phyloP scores from a whole-genome alignment of 495 filamentous ascomycete species.

The Haplographium delicatum region DNA sequence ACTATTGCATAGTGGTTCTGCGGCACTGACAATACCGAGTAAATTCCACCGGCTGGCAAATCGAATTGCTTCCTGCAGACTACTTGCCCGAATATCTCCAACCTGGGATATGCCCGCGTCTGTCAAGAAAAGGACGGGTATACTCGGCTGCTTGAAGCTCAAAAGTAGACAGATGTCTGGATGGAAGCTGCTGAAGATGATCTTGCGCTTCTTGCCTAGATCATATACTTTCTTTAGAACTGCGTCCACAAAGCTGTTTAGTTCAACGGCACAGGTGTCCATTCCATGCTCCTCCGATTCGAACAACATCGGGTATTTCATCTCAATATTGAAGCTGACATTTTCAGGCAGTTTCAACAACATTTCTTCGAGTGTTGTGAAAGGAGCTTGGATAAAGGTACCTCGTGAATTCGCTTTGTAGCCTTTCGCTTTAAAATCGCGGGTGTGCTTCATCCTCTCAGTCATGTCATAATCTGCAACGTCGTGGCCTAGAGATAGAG shows the following conservation, averaged over 20 bases:
- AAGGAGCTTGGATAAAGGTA: slow-evolving; percentile 88
- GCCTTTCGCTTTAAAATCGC: slow-evolving; percentile 80
- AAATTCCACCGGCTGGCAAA: slow-evolving; percentile 95
- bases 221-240: slow-evolving; percentile 85
- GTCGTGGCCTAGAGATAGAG: slow-evolving; percentile 22
- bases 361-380: slow-evolving; percentile 90
- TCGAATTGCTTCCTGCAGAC: slow-evolving; percentile 88
- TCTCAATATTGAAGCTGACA: slow-evolving; percentile 96
- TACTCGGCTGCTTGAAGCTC: slow-evolving; percentile 92
- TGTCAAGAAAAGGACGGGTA: slow-evolving; percentile 90
- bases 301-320: slow-evolving; percentile 98
- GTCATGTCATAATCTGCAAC: slow-evolving; percentile 51
- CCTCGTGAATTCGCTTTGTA: slow-evolving; percentile 95
- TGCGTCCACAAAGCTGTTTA: slow-evolving; percentile 95
- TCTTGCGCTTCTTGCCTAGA: slow-evolving; percentile 63
- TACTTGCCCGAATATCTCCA: slow-evolving; percentile 86
- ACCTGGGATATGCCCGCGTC: slow-evolving; percentile 68
- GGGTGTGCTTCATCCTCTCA: slow-evolving; percentile 95
- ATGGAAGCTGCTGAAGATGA: slow-evolving; percentile 96
- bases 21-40: slow-evolving; percentile 79
- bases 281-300: slow-evolving; percentile 94
- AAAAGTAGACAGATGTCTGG: slow-evolving; percentile 92
- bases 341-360: slow-evolving; percentile 75
- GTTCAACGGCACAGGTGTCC: slow-evolving; percentile 94
- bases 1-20: slow-evolving; percentile 78